Evolutionary conservation across 768 basidiomycete genomes (phyloP), one percentile per base, ranked within the genome.

Genomic region (Serendipita sp.): DNA sequence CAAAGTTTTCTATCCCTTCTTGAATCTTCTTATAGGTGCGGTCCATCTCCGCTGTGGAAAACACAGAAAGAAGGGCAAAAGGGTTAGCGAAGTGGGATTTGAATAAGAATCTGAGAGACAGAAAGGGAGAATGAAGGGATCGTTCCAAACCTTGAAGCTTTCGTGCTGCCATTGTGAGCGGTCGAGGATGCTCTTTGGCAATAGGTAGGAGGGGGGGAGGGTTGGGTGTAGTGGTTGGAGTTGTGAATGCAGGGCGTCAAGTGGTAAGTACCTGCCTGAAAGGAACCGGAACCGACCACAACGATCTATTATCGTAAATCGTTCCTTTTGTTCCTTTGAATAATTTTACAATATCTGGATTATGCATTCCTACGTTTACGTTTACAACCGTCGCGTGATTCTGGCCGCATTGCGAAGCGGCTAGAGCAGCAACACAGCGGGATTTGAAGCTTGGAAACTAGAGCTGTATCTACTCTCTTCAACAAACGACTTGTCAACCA

Each of bases 11-110:
- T 70, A 98, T 93, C 69, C 96, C 96, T 76, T 94, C 91, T 41
- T 86, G 71, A 69, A 99, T 94, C 80, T 92, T 93, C 81, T 99
- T 99, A 72, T 98, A 80, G 58, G 95, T 98, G 73, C 90, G 85
- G 84, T 98, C 96, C 69, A 99, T 97, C 78, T 99, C 96, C 75
- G 91, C 95, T 99, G 76, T 10, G 7, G 16, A 23, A 23, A 23
- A 23, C 23, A 23, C 23, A 23, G 23, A 45, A 44, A 18, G 5
- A n/a, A 36, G 34, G 23, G 23, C 23, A 0, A 23, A 23, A 23
- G 23, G 23, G 23, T 63, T 64, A 56, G 47, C 38, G 52, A 44
- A 58, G 65, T 72, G 69, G 70, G 71, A 38, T 18, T 38, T 35
- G 16, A 15, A 62, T 47, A 7, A 3, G 5, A 41, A 1, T 34